phyloP scores from a whole-genome alignment of 2,329 filamentous ascomycete species.

The Fusarium veterinarium region DNA sequence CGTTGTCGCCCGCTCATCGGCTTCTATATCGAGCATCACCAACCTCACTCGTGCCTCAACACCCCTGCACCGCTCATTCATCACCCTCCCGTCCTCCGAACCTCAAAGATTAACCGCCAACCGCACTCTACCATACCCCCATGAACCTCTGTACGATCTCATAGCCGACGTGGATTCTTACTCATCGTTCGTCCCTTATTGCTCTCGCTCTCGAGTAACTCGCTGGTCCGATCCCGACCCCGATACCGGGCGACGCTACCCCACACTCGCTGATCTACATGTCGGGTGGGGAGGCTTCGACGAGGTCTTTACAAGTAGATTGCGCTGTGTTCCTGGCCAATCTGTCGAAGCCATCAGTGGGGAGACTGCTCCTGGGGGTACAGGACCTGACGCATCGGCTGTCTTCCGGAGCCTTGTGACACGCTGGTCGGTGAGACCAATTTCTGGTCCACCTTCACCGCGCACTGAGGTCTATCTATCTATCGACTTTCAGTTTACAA shows the following conservation, averaged over 20 bases:
- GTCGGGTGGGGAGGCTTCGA: constrained; percentile 87
- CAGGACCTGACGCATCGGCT: constrained; percentile 53
- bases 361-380: constrained; percentile 58
- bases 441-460: constrained; percentile 43
- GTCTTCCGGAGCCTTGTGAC: constrained; percentile 78
- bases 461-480: constrained; percentile 78
- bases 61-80: constrained; percentile 55
- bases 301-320: constrained; percentile 83
- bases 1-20: constrained; percentile 23
- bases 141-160: constrained; percentile 78
- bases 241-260: constrained; percentile 66
- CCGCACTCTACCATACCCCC: constrained; percentile 81
- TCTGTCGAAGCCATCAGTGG: constrained; percentile 84
- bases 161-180: constrained; percentile 92
- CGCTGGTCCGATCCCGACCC: constrained; percentile 71
- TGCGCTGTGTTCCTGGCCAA: constrained; percentile 79
- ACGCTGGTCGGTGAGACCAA: constrained; percentile 72
- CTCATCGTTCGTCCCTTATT: constrained; percentile 90
- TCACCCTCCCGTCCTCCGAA: constrained; percentile 47
- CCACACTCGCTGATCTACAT: constrained; percentile 80
- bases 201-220: constrained; percentile 80
- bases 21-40: constrained; percentile 27
- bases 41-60: constrained; percentile 33
- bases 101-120: constrained; percentile 76
- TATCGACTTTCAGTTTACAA: constrained; percentile 87